Evolutionary conservation across 148 eudicot genomes (phyloP).

Genomic region (Limonium bicolor): DNA sequence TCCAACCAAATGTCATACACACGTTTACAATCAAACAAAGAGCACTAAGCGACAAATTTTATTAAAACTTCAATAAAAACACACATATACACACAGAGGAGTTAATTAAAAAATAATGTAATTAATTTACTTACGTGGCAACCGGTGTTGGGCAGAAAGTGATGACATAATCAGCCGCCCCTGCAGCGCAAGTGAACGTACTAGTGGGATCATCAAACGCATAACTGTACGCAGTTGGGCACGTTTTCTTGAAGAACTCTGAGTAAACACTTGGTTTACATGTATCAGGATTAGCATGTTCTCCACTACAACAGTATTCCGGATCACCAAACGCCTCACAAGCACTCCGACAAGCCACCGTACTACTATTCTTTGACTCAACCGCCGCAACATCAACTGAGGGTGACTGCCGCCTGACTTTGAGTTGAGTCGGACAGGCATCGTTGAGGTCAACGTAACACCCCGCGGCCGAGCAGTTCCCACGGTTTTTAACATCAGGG

Average conservation of each 20-base stretch:
- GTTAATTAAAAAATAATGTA: too few relatives aligned
- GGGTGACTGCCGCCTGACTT: too few relatives aligned
- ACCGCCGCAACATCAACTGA: too few relatives aligned
- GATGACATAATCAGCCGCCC: slow-evolving; percentile 40
- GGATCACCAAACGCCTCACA: slow-evolving; percentile 64
- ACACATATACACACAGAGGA: too few relatives aligned
- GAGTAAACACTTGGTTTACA: slow-evolving; percentile 73
- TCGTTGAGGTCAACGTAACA: not conserved
- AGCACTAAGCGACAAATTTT: too few relatives aligned
- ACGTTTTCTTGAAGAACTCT: slow-evolving; percentile 59
- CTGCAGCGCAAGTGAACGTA: slow-evolving; percentile 61
- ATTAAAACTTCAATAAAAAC: too few relatives aligned
- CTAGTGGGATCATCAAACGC: slow-evolving; percentile 82
- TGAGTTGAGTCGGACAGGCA: slow-evolving; percentile 60
- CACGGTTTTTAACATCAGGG: slow-evolving; percentile 47
- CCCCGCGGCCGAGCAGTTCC: slow-evolving; percentile 8
- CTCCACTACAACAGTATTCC: slow-evolving; percentile 69
- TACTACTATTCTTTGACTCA: too few relatives aligned
- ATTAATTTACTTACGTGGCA: too few relatives aligned
- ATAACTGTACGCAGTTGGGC: slow-evolving; percentile 78
- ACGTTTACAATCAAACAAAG: too few relatives aligned
- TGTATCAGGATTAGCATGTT: slow-evolving; percentile 39
- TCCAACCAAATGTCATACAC: too few relatives aligned
- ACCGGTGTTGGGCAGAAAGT: slow-evolving; percentile 77
- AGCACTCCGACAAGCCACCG: slow-evolving; percentile 84